Evolutionary conservation across 2,329 filamentous ascomycete species (phyloP).

Genomic region (Uncinocarpus reesii): DNA sequence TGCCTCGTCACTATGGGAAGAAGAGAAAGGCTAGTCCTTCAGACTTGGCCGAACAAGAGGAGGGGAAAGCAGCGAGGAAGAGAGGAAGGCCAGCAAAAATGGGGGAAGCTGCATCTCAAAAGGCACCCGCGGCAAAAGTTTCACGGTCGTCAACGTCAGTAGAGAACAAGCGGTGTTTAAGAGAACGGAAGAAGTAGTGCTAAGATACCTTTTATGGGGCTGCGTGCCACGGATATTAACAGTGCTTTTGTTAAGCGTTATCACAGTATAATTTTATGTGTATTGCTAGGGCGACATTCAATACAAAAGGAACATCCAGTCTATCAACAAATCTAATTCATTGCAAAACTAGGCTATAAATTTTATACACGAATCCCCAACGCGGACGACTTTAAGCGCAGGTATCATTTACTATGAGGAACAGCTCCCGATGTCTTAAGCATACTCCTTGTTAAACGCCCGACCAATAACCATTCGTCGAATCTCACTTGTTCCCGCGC

Average conservation of each 20-base stretch:
- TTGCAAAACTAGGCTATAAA: background rate
- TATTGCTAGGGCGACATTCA: background rate
- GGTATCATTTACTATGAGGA: background rate
- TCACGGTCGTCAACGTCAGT: background rate
- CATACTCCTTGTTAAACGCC: slow-evolving; percentile 75
- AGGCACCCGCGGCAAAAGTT: background rate
- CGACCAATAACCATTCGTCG: slow-evolving; percentile 88
- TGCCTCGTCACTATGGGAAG: background rate
- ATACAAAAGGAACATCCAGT: background rate
- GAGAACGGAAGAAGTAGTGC: background rate
- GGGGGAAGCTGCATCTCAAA: background rate
- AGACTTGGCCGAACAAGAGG: background rate
- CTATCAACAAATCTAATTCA: background rate
- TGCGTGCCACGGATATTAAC: too few species aligned
- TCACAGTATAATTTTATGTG: background rate
- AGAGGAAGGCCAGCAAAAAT: slow-evolving; percentile 5
- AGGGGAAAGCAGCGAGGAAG: background rate
- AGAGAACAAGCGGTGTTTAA: background rate
- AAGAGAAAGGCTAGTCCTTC: slow-evolving; percentile 10
- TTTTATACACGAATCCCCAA: slow-evolving; percentile 3
- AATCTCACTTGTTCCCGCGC: slow-evolving; percentile 90
- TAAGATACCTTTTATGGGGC: too few species aligned
- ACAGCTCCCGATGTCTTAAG: slow-evolving; percentile 1
- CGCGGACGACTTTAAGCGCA: background rate
- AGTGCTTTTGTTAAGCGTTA: too few species aligned